Conservation (phyloP, 495 filamentous ascomycete genomes). For the Cercophora sp. region DNA sequence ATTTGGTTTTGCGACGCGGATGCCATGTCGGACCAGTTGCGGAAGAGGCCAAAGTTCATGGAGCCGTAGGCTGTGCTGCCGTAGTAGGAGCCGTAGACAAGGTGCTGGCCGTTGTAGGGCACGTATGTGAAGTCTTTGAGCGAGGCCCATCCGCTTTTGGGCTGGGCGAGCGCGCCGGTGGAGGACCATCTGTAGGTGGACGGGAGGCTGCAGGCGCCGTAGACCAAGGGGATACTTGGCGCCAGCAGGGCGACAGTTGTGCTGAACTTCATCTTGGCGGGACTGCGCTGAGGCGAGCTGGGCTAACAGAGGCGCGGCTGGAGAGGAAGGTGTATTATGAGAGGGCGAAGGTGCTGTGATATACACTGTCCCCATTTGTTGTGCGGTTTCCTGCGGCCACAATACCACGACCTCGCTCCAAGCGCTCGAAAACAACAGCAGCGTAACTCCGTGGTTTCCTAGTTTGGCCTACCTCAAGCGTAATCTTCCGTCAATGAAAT, state of each 20-base stretch:
- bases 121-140: constrained; percentile 59
- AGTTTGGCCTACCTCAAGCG: background rate
- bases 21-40: constrained; percentile 52
- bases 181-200: constrained; percentile 56
- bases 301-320: background rate
- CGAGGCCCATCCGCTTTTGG: constrained; percentile 48
- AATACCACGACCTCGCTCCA: background rate
- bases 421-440: background rate
- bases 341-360: background rate
- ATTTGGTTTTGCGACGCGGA: constrained; percentile 50
- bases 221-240: background rate
- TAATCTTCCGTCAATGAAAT: background rate
- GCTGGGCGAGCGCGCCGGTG: constrained; percentile 42
- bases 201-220: constrained; percentile 45
- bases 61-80: constrained; percentile 45
- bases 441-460: background rate
- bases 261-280: constrained; percentile 7
- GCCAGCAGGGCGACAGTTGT: constrained; percentile 5
- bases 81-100: constrained; percentile 50
- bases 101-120: constrained; percentile 49
- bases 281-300: background rate
- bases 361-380: background rate
- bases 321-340: background rate
- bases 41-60: constrained; percentile 54
- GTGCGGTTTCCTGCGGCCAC: background rate